Evolutionary conservation across 1,284 basidiomycete genomes (phyloP), one percentile per base, ranked within the genome.

Genomic region (Marasmius oreades): DNA sequence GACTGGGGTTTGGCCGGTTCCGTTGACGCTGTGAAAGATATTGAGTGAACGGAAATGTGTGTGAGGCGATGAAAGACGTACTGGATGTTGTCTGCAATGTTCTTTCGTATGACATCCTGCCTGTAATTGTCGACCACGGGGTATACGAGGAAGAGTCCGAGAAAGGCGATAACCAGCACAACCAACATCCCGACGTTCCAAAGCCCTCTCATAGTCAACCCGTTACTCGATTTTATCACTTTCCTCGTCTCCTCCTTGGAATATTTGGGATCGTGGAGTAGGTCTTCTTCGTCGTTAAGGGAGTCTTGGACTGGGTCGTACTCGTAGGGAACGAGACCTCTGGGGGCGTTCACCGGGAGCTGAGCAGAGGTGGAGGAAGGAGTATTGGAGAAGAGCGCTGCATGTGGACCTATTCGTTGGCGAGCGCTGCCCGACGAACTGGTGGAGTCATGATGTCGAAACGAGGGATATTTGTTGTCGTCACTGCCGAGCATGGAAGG

Each of bases 251-350:
- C 76, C 55, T 42, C 75, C 16, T 20, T 16, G 7, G 39, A 67
- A 14, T 81, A 66, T 8, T 73, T 71, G 0, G 84, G 74, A 51
- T 85, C 81, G 64, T 92, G 83, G 37, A 88, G 74, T 59, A 76
- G 63, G 62, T 86, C 81, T 63, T 88, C 78, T 54, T 81, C 86
- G 68, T 92, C 90, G 79, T 67, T 47, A 76, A 16, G 14, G 20
- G 20, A 73, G 64, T 88, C 86, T 11, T 75, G 46, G 4, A 72
- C 73, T 0, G 86, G 86, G 62, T 89, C 86, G 65, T 85, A 88
- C 14, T 77, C 84, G 63, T 86, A 88, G 0, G 87, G 78, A 0
- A 88, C 72, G 47, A 89, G 72, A 2, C 81, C 86, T 2, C 78
- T 61, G 2, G 66, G 65, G 8, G n/a, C 11, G 5, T 42, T 16